Evolutionary conservation across 116 monocot species (phyloP).

Genomic region (Cymodocea nodosa): DNA sequence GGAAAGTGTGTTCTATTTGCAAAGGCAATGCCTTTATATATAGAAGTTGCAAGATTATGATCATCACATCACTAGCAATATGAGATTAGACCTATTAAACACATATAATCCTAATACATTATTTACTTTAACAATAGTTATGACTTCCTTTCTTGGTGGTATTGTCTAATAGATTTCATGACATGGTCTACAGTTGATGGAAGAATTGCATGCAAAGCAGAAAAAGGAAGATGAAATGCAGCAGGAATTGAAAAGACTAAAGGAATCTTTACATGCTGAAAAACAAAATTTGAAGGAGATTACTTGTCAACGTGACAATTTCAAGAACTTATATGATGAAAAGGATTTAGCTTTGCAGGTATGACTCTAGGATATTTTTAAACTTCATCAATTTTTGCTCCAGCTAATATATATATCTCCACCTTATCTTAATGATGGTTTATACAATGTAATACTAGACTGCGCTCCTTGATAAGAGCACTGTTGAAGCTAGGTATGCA

Average conservation of each 20-base stretch:
- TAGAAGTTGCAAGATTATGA: no score
- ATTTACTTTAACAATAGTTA: no score
- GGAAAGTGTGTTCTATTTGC: no score
- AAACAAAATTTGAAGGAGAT: conserved; percentile 43
- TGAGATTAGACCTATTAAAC: no score
- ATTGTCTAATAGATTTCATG: no score
- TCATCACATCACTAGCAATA: no score
- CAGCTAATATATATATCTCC: neutral
- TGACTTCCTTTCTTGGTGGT: no score
- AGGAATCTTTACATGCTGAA: conserved; percentile 55
- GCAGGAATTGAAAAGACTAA: conserved; percentile 61
- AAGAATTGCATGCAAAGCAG: conserved; percentile 60
- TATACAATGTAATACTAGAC: conserved; percentile 20
- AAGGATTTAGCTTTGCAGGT: conserved; percentile 86
- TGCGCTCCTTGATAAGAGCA: conserved; percentile 44
- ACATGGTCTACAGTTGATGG: conserved; percentile 38
- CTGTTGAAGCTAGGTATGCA: conserved; percentile 32
- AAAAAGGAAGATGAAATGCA: conserved; percentile 65
- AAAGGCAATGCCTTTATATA: no score
- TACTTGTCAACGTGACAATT: conserved; percentile 34
- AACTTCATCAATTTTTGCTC: neutral
- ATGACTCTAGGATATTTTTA: neutral
- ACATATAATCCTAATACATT: no score
- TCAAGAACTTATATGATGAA: conserved; percentile 54
- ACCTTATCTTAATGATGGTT: neutral